These are phyloP conservation scores for Lentinula novae-zelandiae DNA, from an alignment of 1,284 basidiomycete genomes.

Conservation along the genomic window DNA sequence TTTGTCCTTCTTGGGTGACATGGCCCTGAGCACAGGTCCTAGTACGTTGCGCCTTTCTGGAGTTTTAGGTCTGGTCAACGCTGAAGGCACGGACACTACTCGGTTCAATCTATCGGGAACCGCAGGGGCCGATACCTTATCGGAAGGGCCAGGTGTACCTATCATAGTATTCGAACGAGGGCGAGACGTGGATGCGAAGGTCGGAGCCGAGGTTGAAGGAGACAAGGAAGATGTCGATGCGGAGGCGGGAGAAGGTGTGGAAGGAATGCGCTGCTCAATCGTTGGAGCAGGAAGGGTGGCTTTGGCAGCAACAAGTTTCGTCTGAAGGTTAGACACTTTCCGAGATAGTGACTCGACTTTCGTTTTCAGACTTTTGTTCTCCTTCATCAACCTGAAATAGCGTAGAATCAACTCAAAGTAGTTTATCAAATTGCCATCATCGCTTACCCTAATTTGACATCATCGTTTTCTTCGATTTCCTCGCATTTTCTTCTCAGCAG, in stretches of 20 bases:
- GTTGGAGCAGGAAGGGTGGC: slow-evolving; percentile 24
- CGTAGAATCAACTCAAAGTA: neutral
- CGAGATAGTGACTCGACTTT: slow-evolving; percentile 68
- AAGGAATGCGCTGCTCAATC: slow-evolving; percentile 1
- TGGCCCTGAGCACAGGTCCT: slow-evolving; percentile 7
- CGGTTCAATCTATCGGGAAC: neutral
- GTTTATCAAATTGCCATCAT: neutral
- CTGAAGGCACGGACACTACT: slow-evolving; percentile 7
- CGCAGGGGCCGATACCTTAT: slow-evolving; percentile 3
- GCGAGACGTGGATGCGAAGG: slow-evolving; percentile 19
- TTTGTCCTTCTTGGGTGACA: slow-evolving; percentile 13
- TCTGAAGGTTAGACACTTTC: slow-evolving; percentile 67
- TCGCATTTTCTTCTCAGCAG: slow-evolving; percentile 60
- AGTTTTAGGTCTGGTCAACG: slow-evolving; percentile 11
- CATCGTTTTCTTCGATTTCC: slow-evolving; percentile 83
- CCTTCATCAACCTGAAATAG: slow-evolving; percentile 58
- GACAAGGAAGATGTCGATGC: neutral
- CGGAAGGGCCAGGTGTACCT: neutral
- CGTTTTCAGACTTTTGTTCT: slow-evolving; percentile 67
- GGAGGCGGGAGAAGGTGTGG: neutral
- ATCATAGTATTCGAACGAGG: slow-evolving; percentile 21
- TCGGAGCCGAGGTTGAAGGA: slow-evolving; percentile 14
- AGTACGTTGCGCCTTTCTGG: slow-evolving; percentile 10
- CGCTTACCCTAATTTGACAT: slow-evolving; percentile 71
- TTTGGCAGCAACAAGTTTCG: slow-evolving; percentile 55